Evolutionary conservation across 2,329 filamentous ascomycete species (phyloP).

Genomic region (Coleophoma eucalyptorum): DNA sequence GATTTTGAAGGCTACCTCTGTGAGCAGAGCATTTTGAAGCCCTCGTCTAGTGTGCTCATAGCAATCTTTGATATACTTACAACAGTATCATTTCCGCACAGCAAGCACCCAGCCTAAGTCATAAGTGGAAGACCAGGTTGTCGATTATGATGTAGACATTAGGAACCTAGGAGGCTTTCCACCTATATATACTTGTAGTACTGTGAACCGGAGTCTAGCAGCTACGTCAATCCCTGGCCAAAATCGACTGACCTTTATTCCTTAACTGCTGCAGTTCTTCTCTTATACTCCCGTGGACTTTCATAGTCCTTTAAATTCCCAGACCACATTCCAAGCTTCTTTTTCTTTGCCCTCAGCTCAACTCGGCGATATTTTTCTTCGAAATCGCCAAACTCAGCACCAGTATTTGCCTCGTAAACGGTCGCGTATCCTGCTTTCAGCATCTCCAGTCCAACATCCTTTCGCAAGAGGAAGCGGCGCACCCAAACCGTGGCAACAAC

Average conservation of each 20-base stretch:
- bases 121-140: too few relatives aligned
- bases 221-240: too few relatives aligned
- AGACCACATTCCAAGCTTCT: conserved; percentile 73
- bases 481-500: conserved; percentile 84
- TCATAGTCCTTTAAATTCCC: conserved; percentile 62
- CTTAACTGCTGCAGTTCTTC: conserved; percentile 32
- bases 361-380: conserved; percentile 61
- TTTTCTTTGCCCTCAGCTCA: conserved; percentile 62
- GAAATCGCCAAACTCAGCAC: conserved; percentile 79
- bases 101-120: too few relatives aligned
- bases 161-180: too few relatives aligned
- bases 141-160: too few relatives aligned
- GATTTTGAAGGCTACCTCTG: too few relatives aligned
- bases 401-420: conserved; percentile 88
- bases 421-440: conserved; percentile 80
- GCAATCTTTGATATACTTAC: too few relatives aligned
- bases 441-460: conserved; percentile 89
- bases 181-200: too few relatives aligned
- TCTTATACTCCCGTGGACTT: conserved; percentile 87
- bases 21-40: too few relatives aligned
- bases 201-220: too few relatives aligned
- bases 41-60: too few relatives aligned
- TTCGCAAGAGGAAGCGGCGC: conserved; percentile 58
- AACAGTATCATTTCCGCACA: too few relatives aligned
- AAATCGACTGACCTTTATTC: not conserved